Evolutionary conservation across 2,329 filamentous ascomycete genomes (phyloP), one percentile per base, ranked within the genome.

Genomic region (Verticillium isaacii): DNA sequence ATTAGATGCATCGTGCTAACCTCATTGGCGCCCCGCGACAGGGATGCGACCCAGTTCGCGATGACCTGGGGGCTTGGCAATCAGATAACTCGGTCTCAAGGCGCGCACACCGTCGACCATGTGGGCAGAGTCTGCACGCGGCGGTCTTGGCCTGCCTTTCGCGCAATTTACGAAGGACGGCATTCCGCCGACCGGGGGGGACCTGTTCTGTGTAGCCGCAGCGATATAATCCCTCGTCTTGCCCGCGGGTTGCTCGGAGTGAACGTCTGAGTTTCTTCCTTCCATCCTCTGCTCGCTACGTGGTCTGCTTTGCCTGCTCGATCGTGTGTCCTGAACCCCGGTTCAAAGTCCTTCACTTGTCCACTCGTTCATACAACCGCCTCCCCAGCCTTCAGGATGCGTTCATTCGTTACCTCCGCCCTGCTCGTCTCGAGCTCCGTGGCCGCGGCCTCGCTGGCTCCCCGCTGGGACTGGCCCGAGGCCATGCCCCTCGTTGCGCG

Each of bases 401-500:
- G 37, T 29, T 58, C 57, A 14, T 29, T 58, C 25, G 57, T 41
- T 58, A 29, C 57, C 37, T 58, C 23, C 15, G 39, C 57, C 39
- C 37, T 58, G 37, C 37, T 58, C 37, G 57, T 32, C 57, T 59
- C 57, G 15, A 25, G 52, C 36, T 23, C 60, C 39, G 37, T 39
- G 11, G 56, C 57, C 15, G 41, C 41, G 9, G 34, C 50, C 12
- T 23, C 45, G 29, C 41, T 39, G 6, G 56, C 39, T 36, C 36
- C 19, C 65, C 37, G 37, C n/a, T 58, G 57, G 57, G 63, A 65
- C 59, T 63, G 59, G 45, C 64, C 62, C 60, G 58, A 55, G 11
- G 32, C 23, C 6, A 59, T 65, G 34, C 60, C 60, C 9, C 67
- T 79, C 2, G 63, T 77, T 60, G 74, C 72, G 64, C 77, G 79